These are phyloP conservation scores for Erythrophleum fordii DNA, from an alignment of 306 rosid species.

Conservation along the genomic window DNA sequence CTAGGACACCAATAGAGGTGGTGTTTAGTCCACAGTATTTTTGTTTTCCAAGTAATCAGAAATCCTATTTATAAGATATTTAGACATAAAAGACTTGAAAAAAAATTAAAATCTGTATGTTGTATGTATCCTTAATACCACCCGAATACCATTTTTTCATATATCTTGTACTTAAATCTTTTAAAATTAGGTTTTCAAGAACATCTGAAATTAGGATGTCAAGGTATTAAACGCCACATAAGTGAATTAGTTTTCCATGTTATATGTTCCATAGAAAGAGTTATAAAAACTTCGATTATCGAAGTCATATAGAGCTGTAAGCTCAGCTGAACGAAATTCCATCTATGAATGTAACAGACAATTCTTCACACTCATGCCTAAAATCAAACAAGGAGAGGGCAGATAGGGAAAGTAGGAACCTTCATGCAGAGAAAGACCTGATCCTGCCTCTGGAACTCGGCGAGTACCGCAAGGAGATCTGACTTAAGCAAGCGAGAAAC, in stretches of 20 bases:
- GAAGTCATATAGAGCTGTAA: background rate
- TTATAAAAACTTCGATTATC: background rate
- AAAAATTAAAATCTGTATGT: background rate
- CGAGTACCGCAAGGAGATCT: slow-evolving; percentile 76
- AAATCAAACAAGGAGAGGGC: background rate
- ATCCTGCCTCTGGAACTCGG: slow-evolving; percentile 77
- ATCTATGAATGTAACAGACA: background rate
- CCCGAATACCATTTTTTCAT: background rate
- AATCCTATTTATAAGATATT: background rate
- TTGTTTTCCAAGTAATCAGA: background rate
- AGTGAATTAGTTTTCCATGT: background rate
- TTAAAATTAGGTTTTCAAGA: background rate
- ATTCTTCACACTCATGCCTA: background rate
- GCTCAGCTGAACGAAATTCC: background rate
- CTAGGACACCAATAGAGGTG: too few species aligned
- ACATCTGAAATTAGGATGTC: background rate
- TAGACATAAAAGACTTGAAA: background rate
- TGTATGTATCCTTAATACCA: background rate
- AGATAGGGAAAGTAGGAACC: slow-evolving; percentile 41
- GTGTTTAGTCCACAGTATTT: background rate
- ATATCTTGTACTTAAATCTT: too few species aligned
- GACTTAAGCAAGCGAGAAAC: slow-evolving; percentile 92
- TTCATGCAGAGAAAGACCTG: slow-evolving; percentile 78
- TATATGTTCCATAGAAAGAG: background rate
- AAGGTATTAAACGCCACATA: background rate